A percentile compares a stretch with the other conserved stretches of the same genome.
Evolutionary conservation across 1,139 yeast genomes (phyloP).

Genomic region (Magnusiomyces fungicola): DNA sequence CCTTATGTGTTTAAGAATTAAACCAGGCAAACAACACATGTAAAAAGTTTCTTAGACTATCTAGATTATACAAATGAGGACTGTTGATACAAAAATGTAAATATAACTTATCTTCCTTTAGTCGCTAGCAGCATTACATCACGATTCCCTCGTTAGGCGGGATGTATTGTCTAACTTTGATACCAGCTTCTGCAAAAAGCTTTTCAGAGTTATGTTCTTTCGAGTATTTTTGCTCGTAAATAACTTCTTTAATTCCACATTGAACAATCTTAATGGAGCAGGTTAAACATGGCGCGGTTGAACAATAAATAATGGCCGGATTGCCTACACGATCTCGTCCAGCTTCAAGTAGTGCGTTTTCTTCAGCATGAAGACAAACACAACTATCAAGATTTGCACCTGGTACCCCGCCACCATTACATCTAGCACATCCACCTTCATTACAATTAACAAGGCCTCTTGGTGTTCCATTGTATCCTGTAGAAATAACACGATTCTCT

Average conservation of each 20-base stretch:
- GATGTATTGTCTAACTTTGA: slow-evolving; percentile 56
- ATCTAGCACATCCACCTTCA: slow-evolving; percentile 89
- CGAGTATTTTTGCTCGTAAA: slow-evolving; percentile 83
- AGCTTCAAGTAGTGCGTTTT: slow-evolving; percentile 87
- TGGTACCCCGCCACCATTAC: slow-evolving; percentile 50
- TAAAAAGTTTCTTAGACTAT: too few species aligned
- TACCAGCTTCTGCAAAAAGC: slow-evolving; percentile 69
- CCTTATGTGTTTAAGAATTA: slow-evolving; percentile 68
- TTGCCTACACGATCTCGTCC: slow-evolving; percentile 81
- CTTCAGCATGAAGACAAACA: slow-evolving; percentile 93
- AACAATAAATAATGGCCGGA: slow-evolving; percentile 68
- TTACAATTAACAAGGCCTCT: slow-evolving; percentile 81
- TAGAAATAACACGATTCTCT: slow-evolving; percentile 80
- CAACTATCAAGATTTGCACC: slow-evolving; percentile 77
- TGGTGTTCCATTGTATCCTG: slow-evolving; percentile 98
- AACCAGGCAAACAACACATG: too few species aligned
- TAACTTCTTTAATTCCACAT: slow-evolving; percentile 86
- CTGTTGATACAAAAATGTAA: too few species aligned
- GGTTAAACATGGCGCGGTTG: slow-evolving; percentile 95
- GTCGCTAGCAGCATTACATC: slow-evolving; percentile 1
- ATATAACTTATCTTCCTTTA: too few species aligned
- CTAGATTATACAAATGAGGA: too few species aligned
- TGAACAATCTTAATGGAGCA: slow-evolving; percentile 94
- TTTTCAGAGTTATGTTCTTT: slow-evolving; percentile 74
- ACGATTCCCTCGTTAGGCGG: slow-evolving; percentile 11